phyloP scores from a whole-genome alignment of 192 early-diverging fungal species.

The Rhizophagus sp. region DNA sequence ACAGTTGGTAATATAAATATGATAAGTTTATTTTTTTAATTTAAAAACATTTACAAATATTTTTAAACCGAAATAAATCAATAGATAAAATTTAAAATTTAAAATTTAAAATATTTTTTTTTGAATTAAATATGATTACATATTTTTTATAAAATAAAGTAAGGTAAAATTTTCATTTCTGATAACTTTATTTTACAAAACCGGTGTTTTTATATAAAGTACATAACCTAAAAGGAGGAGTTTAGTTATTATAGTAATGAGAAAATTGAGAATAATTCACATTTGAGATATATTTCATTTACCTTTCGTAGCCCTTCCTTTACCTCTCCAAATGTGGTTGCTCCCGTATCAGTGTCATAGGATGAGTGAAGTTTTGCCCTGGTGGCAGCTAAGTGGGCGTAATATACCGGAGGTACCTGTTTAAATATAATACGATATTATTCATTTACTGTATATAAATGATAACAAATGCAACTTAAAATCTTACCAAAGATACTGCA shows the following conservation, averaged over 20 bases:
- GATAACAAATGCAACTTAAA: background rate
- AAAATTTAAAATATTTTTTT: too few relatives aligned
- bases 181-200: too few relatives aligned
- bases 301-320: slow-evolving; percentile 42
- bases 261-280: background rate
- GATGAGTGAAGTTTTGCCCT: slow-evolving; percentile 65
- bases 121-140: too few relatives aligned
- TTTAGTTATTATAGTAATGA: background rate
- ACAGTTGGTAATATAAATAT: too few relatives aligned
- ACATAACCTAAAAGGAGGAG: background rate
- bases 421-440: too few relatives aligned
- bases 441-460: background rate
- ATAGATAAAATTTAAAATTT: too few relatives aligned
- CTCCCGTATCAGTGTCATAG: slow-evolving; percentile 33
- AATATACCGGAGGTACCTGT: slow-evolving; percentile 82
- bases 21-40: too few relatives aligned
- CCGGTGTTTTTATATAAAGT: background rate
- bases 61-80: too few relatives aligned
- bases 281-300: background rate
- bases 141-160: too few relatives aligned
- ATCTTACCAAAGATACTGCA: slow-evolving; percentile 68
- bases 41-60: too few relatives aligned
- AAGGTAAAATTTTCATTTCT: too few relatives aligned
- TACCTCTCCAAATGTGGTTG: slow-evolving; percentile 32
- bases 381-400: slow-evolving; percentile 85